These are phyloP conservation scores for Suillus fuscotomentosus DNA, from an alignment of 768 basidiomycete species.

Conservation along the genomic window DNA sequence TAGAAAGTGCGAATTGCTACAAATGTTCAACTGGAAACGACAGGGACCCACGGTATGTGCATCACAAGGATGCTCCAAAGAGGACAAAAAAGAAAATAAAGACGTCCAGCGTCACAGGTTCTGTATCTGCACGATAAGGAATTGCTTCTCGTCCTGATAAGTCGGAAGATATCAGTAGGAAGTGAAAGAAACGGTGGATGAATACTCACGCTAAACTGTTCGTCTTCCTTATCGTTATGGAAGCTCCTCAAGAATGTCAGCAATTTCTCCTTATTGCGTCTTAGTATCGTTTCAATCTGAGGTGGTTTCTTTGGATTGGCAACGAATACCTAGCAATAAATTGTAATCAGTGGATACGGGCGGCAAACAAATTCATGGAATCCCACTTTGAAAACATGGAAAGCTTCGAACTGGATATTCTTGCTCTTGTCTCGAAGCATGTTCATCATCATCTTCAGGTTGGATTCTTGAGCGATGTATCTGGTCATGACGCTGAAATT, in stretches of 20 bases:
- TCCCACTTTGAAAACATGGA: constrained; percentile 98
- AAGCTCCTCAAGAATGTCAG: constrained; percentile 87
- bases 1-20: not conserved
- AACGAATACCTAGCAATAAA: constrained; percentile 76
- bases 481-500: constrained; percentile 99
- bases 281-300: constrained; percentile 87
- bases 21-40: not conserved
- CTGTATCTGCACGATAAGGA: constrained; percentile 91
- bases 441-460: constrained; percentile 99
- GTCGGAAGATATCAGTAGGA: constrained; percentile 2
- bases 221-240: constrained; percentile 99
- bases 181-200: not conserved
- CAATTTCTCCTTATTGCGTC: constrained; percentile 93
- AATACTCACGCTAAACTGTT: constrained; percentile 80
- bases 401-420: constrained; percentile 99
- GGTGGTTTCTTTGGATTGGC: constrained; percentile 99
- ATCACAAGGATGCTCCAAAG: not conserved
- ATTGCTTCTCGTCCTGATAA: constrained; percentile 86
- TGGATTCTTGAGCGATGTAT: constrained; percentile 93
- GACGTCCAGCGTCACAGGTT: constrained; percentile 45
- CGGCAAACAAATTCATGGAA: not conserved
- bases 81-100: not conserved
- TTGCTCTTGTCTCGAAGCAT: constrained; percentile 96
- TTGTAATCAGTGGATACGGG: not conserved
- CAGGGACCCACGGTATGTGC: not conserved